Base-by-base conservation (phyloP, 192 early-diverging fungal species). In the Backusella australiensis region DNA sequence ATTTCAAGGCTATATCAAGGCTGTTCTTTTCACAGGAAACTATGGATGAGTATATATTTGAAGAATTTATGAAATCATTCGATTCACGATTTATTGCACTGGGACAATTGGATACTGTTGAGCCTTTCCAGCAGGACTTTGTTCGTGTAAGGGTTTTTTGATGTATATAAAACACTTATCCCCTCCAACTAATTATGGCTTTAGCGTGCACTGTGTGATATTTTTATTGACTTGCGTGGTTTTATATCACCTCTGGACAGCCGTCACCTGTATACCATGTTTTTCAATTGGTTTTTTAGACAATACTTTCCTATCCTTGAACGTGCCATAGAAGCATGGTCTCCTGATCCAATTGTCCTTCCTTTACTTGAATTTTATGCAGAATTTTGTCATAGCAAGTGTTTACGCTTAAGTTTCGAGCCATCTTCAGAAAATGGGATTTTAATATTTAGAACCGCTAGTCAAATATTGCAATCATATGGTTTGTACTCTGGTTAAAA, bases 231-330 rank as follows among this genome's bases (percentile, higher is more conserved):
- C 67, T 79, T 95, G 52, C 88, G 93, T 65, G 95, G 95, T 4
- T 90, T 96, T 66, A 82, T 95, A 34, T 78, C 82, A 6, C 87
- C 91, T 26, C 82, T 95, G 29, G 84, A 87, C 59, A 84, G 78
- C 19, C 79, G 88, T 75, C 80, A 80, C 71, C 82, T 88, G 74
- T 93, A 90, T 75, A 72, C 73, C 17, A 34, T 93, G 46, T 93
- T 96, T 79, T 96, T 96, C 72, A 91, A 93, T 35, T 97, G 96
- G 96, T 88, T 97, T 41, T 92, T 89, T 81, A 89, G 94, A 26
- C 82, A 85, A 12, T 88, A 90, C 52, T 89, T 90, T 41, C 86
- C 80, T 5, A 85, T 94, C 32, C 74, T 96, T 12, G 81, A 89
- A 32, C 82, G 88, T 26, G 89, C 86, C 0, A 82, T 97, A 73